Evolutionary conservation across 179 eudicot genomes (phyloP).

Genomic region (Beta lomatogona): DNA sequence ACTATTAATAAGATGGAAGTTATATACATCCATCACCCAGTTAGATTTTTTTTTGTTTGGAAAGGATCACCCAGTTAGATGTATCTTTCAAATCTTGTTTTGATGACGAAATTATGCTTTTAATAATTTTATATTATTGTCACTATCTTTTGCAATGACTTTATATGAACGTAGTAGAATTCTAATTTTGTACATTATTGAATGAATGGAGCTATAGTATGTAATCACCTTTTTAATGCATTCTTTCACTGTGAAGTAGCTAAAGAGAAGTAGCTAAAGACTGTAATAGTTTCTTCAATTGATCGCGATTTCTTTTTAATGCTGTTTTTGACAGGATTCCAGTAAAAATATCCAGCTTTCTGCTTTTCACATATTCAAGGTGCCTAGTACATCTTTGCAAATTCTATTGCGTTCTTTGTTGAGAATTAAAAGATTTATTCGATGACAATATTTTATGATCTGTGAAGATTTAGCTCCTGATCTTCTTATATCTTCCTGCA

Average conservation of each 20-base stretch:
- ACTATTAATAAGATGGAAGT: too few species aligned
- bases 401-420: neutral
- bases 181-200: neutral
- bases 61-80: neutral
- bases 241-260: neutral
- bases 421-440: neutral
- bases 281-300: neutral
- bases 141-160: neutral
- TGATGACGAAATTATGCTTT: too few species aligned
- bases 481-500: slow-evolving; percentile 27
- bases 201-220: neutral
- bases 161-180: neutral
- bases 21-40: neutral
- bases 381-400: slow-evolving; percentile 22
- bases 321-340: slow-evolving; percentile 63
- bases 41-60: too few species aligned
- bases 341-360: slow-evolving; percentile 96
- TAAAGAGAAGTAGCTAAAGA: slow-evolving; percentile 5
- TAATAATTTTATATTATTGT: too few species aligned
- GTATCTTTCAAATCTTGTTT: neutral
- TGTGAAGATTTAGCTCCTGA: slow-evolving; percentile 3
- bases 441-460: neutral
- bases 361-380: slow-evolving; percentile 98
- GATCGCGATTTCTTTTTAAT: slow-evolving; percentile 2
- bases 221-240: neutral